Base-by-base conservation (phyloP, 768 basidiomycete genomes). In the Boletus coccyginus region DNA sequence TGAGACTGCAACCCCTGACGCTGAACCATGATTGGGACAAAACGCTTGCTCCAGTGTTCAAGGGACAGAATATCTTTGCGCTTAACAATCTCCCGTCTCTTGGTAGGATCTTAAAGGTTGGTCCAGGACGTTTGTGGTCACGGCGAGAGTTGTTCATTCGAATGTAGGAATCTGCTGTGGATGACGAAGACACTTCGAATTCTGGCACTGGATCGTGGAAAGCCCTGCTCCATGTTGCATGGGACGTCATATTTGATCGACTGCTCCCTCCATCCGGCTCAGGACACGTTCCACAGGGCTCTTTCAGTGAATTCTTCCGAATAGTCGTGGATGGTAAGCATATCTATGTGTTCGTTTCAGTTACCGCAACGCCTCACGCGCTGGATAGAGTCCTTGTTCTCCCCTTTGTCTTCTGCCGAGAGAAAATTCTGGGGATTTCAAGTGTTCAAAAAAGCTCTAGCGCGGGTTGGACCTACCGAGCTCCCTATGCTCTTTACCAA, bases 361-460 rank as follows among this genome's bases (percentile, higher is more conserved):
- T 36, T 16, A 10, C 44, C 32, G 13, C 40, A 29, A 27, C 27
- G 11, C 32, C 44, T 61, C 29, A 60, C 43, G 38, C 27, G 14
- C 16, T 50, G 17, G 19, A 51, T 63, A 98, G 95, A 96, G 69
- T 88, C 91, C 2, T 74, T 98, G 42, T 97, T 98, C 67, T 85
- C 90, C 8, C 77, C 86, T 8, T 88, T 87, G 19, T 85, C 94
- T 0, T 94, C 94, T 1, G 76, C 88, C 0, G 88, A 94, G 70
- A 84, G 93, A 48, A 96, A 97, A 73, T 92, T 88, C 66, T 95
- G 92, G 89, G 96, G 94, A n/a, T 96, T 98, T 75, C 87, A 89
- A 62, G 81, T 96, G 19, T 91, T 98, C 74, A 83, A 87, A 64
- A 88, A 84, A 60, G 85, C 92, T 9, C 75, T 97, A 41, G 80